These are phyloP conservation scores for Dioscorea dumetorum DNA, from an alignment of 106 monocot species.

Conservation along the genomic window DNA sequence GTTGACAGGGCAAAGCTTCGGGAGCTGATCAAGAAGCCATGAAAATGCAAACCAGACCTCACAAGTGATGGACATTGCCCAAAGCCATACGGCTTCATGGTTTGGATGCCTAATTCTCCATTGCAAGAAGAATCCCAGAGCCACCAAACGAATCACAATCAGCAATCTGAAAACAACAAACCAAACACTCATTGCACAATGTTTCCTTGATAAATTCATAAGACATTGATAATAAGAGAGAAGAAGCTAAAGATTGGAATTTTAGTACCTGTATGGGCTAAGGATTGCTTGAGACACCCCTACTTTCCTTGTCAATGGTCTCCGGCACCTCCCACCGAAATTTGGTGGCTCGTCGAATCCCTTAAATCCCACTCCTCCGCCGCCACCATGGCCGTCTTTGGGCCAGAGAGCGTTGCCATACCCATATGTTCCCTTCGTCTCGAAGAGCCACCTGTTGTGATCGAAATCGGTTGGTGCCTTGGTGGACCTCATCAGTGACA, in stretches of 20 bases:
- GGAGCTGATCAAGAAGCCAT: slow-evolving; percentile 83
- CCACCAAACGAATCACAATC: slow-evolving; percentile 46
- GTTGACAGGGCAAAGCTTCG: slow-evolving; percentile 75
- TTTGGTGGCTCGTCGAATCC: slow-evolving; percentile 52
- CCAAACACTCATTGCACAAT: background rate
- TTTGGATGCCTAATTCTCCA: slow-evolving; percentile 76
- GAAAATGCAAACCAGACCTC: slow-evolving; percentile 82
- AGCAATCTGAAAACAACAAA: slow-evolving; percentile 30
- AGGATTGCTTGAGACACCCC: slow-evolving; percentile 56
- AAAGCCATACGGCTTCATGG: slow-evolving; percentile 65
- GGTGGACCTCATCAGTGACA: slow-evolving; percentile 52
- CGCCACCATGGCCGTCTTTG: slow-evolving; percentile 33
- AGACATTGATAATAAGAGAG: background rate
- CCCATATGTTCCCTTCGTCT: slow-evolving; percentile 82
- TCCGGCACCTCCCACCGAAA: slow-evolving; percentile 22
- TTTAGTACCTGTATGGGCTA: slow-evolving; percentile 72
- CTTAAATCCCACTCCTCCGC: slow-evolving; percentile 19
- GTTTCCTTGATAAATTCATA: background rate
- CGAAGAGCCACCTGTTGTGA: slow-evolving; percentile 65
- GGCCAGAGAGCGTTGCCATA: slow-evolving; percentile 87
- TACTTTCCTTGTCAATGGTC: slow-evolving; percentile 66
- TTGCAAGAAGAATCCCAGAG: slow-evolving; percentile 66
- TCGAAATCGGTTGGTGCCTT: slow-evolving; percentile 50
- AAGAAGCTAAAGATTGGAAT: background rate
- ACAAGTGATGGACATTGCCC: slow-evolving; percentile 62